Percentiles rank a stretch among this genome's conserved stretches.
Evolutionary conservation across 768 basidiomycete genomes (phyloP).

Genomic region (Tubosaeta sp.): DNA sequence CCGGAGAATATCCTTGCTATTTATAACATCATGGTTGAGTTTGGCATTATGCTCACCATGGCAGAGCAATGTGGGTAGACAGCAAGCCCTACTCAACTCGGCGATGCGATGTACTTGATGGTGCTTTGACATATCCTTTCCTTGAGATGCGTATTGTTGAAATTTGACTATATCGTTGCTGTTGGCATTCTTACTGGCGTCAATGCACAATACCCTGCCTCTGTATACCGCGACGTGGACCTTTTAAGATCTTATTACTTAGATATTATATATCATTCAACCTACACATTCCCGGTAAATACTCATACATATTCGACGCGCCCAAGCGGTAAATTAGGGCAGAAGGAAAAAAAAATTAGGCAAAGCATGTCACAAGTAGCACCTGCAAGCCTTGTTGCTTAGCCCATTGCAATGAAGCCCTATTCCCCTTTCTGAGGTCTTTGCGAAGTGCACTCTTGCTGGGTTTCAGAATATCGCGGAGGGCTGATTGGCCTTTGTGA

Average conservation of each 20-base stretch:
- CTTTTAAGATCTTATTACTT: neutral
- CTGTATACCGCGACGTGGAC: constrained; percentile 3
- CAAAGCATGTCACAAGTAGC: constrained; percentile 52
- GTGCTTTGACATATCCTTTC: neutral
- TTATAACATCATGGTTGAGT: constrained; percentile 33
- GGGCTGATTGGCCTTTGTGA: constrained; percentile 55
- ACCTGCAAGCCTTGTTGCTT: constrained; percentile 62
- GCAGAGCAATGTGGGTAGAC: constrained; percentile 4
- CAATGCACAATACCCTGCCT: constrained; percentile 19
- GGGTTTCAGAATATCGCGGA: constrained; percentile 59
- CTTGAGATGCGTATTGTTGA: constrained; percentile 4
- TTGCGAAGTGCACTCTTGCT: constrained; percentile 58
- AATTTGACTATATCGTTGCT: neutral
- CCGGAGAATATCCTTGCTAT: constrained; percentile 34
- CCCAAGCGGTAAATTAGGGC: no score
- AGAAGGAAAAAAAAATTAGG: constrained; percentile 21
- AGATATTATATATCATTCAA: neutral
- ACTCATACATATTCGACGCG: neutral
- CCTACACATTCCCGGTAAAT: neutral
- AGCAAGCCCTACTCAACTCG: no score
- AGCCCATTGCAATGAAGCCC: constrained; percentile 50
- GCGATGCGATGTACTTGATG: neutral
- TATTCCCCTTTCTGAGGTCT: constrained; percentile 49
- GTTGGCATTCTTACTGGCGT: constrained; percentile 8
- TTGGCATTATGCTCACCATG: constrained; percentile 22